Evolutionary conservation across 495 filamentous ascomycete species (phyloP), one percentile per base, ranked within the genome.

Genomic region (Friedmanniomyces endolithicus): DNA sequence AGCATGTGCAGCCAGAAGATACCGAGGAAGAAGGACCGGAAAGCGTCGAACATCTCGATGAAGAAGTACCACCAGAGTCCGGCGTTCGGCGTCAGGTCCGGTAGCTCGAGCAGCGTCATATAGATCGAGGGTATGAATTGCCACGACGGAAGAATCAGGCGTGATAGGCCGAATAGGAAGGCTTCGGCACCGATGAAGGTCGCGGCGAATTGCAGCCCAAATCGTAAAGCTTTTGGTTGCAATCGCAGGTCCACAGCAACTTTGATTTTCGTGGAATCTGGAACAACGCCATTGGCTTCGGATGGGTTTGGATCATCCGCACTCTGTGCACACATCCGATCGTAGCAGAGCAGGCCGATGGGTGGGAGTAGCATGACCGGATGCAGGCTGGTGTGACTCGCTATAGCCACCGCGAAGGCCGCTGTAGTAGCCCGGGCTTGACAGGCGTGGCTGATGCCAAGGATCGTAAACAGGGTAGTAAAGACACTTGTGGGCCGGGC

Each of bases 61-160:
- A 98, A 97, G 70, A 97, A 98, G 71, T 98, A 98, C 92, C 92
- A 98, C 92, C 92, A 98, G 0, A 98, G 76, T 1, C 92, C 92
- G 37, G 94, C 83, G 59, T 97, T 98, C 22, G 92, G 92, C 0
- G 90, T 90, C 41, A 98, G 74, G 70, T 97, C 94, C 0, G 89
- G 89, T 3, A 98, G 80, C 2, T 92, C 79, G 14, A 98, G 75
- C 61, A 90, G 88, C 24, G 94, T 85, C 52, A 90, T 88, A 65
- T 98, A 98, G 0, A 90, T 95, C 11, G 88, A 86, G 1, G 77
- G 71, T 6, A 97, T 69, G 65, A 96, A 97, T 49, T 89, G 81
- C 78, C 84, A 88, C 27, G 85, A 88, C 33, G 78, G 76, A 20
- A 82, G 90, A 34, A 96, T 72, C 40, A 90, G 58, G 57, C 74